These are phyloP conservation scores for Piromyces finnis DNA, from an alignment of 192 early-diverging fungal species.

Conservation along the genomic window DNA sequence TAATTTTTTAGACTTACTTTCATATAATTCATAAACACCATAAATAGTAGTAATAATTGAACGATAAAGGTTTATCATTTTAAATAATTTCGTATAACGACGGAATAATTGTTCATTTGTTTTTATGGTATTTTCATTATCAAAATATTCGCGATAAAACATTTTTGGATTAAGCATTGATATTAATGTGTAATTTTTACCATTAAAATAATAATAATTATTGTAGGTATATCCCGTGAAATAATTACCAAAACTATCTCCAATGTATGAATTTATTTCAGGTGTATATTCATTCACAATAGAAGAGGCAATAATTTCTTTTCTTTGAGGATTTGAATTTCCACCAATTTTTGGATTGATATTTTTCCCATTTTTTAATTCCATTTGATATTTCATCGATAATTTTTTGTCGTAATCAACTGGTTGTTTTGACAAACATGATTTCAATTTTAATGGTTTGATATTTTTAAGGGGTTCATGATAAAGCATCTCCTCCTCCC, in stretches of 20 bases:
- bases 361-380: no score
- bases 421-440: neutral
- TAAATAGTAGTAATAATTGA: neutral
- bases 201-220: neutral
- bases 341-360: neutral
- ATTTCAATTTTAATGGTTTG: neutral
- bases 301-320: neutral
- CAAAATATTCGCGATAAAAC: neutral
- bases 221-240: neutral
- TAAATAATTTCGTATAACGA: neutral
- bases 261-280: neutral
- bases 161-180: neutral
- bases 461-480: neutral
- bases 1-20: neutral
- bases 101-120: neutral
- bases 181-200: neutral
- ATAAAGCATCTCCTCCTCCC: neutral
- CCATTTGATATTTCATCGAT: no score
- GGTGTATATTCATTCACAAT: neutral
- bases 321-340: no score
- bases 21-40: neutral
- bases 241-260: neutral
- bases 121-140: neutral
- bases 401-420: neutral
- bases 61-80: neutral